Evolutionary conservation across 108 stramenopile genomes (phyloP), one percentile per base, ranked within the genome.

Genomic region (Nitzschia palea): DNA sequence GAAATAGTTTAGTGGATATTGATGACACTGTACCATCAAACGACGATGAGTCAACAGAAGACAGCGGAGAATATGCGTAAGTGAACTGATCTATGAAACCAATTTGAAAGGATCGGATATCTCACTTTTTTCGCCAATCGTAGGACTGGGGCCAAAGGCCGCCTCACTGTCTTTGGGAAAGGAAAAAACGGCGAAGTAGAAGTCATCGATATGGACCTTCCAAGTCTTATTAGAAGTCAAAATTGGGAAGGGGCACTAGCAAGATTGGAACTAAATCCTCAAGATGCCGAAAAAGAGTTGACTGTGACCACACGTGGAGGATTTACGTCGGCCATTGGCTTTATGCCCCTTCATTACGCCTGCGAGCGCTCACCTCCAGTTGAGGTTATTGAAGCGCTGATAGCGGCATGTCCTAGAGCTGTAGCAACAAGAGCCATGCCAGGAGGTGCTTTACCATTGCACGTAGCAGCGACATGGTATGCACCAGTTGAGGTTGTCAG

Each of bases 381-480:
- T 1, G 83, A 81, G 29, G 74, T 91, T 10, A 62, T 91, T 4
- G 74, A 83, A 28, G 74, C 83, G 8, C 48, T 94, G 25, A 71
- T 91, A 10, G 58, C 69, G 6, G 82, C 86, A 5, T 70, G 73
- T 70, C 93, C 89, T 10, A 44, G 62, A 0, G 84, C 86, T 12
- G 79, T 83, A 27, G 37, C 65, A 18, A 66, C 71, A 23, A 59
- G 84, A 27, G 62, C 77, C 37, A 85, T 86, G 75, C 93, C 93
- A 15, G 93, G 93, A 4, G 93, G 90, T 0, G 68, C 73, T 44
- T 71, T 91, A 29, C 90, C 93, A 2, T 65, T 94, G 42, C 93
- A 94, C 71, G 68, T 87, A 22, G 90, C 90, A 12, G 86, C 86
- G 35, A 94, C 90, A 15, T 94, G 93, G 93, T 62, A 82, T 55